A percentile compares a stretch with the other conserved stretches of the same genome.
Evolutionary conservation across 805 yeast genomes (phyloP).

Genomic region (Wickerhamiella bombiphila): DNA sequence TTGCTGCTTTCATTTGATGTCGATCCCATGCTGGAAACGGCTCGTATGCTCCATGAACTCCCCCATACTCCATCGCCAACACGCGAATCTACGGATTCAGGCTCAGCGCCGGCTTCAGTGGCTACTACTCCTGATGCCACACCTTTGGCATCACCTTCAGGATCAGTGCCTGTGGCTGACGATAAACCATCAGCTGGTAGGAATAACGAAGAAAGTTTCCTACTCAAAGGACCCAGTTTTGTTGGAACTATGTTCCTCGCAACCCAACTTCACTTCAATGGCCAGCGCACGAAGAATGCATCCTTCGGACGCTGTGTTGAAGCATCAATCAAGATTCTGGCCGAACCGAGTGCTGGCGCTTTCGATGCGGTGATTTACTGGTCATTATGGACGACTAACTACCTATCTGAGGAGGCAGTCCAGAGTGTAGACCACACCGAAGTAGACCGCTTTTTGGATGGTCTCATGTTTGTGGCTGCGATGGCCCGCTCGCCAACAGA

Average conservation of each 20-base stretch:
- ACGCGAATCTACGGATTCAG: too few relatives aligned
- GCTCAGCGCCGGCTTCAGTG: too few relatives aligned
- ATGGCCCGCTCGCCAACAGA: constrained; percentile 16
- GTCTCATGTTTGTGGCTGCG: background rate
- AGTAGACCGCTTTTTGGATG: constrained; percentile 21
- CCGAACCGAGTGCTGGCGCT: constrained; percentile 18
- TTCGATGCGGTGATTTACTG: constrained; percentile 25
- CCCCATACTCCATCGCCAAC: too few relatives aligned
- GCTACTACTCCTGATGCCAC: too few relatives aligned
- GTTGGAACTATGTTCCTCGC: constrained; percentile 23
- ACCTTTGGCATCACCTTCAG: too few relatives aligned
- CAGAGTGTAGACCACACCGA: constrained; percentile 26
- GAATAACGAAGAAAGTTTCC: too few relatives aligned
- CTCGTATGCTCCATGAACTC: too few relatives aligned
- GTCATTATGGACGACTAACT: constrained; percentile 21
- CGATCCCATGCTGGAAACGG: constrained; percentile 34
- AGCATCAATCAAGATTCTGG: background rate
- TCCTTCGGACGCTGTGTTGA: background rate
- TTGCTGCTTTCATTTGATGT: constrained; percentile 56
- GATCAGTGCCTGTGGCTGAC: too few relatives aligned
- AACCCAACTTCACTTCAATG: constrained; percentile 22
- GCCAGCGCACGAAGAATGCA: constrained; percentile 8
- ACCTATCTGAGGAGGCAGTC: constrained; percentile 17
- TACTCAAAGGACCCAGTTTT: constrained; percentile 19
- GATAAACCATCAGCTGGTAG: too few relatives aligned